Conservation (phyloP, 257 asterid genomes). For the Solanum peruvianum region DNA sequence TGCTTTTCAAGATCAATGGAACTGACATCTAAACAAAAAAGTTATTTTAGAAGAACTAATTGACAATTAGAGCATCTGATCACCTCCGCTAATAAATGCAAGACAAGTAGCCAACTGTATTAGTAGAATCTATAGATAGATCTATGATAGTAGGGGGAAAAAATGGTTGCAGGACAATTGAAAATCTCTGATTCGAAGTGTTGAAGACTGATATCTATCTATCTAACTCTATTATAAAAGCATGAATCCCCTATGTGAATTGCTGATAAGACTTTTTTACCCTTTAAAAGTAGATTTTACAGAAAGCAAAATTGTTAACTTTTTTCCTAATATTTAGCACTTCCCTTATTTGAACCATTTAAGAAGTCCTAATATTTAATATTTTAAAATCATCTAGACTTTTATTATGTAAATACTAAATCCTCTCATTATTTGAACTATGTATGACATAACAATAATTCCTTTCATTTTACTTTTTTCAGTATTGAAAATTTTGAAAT, state of each 20-base stretch:
- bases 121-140: neutral
- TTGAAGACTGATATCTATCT: neutral
- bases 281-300: neutral
- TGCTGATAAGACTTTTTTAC: neutral
- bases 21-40: neutral
- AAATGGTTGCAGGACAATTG: neutral
- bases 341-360: neutral
- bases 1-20: neutral
- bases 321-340: neutral
- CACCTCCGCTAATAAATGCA: neutral
- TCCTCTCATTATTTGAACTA: neutral
- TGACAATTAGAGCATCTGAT: neutral
- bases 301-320: neutral
- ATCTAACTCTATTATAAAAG: neutral
- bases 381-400: neutral
- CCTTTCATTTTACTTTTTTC: too few species aligned
- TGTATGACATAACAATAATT: too few species aligned
- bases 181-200: neutral
- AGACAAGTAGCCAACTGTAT: neutral
- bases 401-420: neutral
- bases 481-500: too few species aligned
- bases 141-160: neutral
- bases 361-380: neutral
- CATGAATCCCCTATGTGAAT: neutral
- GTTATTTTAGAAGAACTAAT: neutral